phyloP scores from a whole-genome alignment of 2,329 filamentous ascomycete species.

The Colletotrichum ledebouriae region DNA sequence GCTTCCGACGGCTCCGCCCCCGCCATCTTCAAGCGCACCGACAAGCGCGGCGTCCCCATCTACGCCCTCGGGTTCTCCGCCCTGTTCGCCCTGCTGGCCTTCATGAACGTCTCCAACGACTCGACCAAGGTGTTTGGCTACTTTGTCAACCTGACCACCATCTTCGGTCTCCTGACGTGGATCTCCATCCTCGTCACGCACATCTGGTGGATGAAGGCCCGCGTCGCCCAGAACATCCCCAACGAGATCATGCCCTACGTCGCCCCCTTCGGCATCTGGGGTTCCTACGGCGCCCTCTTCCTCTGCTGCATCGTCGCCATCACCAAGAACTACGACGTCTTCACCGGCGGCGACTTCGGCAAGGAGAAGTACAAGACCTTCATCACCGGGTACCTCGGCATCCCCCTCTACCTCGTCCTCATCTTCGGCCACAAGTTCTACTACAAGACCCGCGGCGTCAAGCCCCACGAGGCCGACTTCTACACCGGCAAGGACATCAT shows the following conservation, averaged over 20 bases:
- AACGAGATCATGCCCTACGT: conserved; percentile 71
- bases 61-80: conserved; percentile 73
- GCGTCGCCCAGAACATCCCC: conserved; percentile 70
- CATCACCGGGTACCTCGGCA: conserved; percentile 82
- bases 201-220: conserved; percentile 74
- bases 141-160: conserved; percentile 77
- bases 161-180: conserved; percentile 76
- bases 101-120: conserved; percentile 71
- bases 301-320: conserved; percentile 81
- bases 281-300: conserved; percentile 75
- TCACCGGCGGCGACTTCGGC: conserved; percentile 65
- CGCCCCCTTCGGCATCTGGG: conserved; percentile 78
- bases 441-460: conserved; percentile 67
- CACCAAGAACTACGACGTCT: conserved; percentile 87
- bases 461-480: conserved; percentile 74
- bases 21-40: conserved; percentile 77
- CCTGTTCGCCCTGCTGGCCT: conserved; percentile 75
- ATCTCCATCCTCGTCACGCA: conserved; percentile 77
- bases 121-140: conserved; percentile 59
- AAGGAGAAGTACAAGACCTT: conserved; percentile 75
- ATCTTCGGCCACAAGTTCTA: conserved; percentile 77
- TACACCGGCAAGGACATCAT: conserved; percentile 80
- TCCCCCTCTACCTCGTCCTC: conserved; percentile 78
- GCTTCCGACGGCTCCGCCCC: conserved; percentile 80
- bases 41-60: conserved; percentile 78